Conservation (phyloP, 2,329 filamentous ascomycete genomes). For the Alternaria rosae region DNA sequence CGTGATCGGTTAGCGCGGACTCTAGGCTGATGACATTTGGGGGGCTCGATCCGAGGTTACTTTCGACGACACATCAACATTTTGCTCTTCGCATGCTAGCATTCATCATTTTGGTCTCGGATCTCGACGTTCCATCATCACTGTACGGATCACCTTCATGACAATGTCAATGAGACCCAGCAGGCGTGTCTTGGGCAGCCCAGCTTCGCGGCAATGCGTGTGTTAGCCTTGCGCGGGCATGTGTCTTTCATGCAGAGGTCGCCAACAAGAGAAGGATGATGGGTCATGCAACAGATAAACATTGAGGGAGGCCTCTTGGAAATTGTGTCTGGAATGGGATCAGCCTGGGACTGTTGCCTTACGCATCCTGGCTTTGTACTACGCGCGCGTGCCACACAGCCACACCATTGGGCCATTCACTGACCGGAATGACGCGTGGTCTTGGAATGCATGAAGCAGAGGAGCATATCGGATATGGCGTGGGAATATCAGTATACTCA, state of each 20-base stretch:
- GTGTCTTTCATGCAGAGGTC: neutral
- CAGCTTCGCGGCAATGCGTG: neutral
- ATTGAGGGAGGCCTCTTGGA: neutral
- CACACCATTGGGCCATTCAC: neutral
- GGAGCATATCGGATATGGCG: neutral
- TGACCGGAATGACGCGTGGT: neutral
- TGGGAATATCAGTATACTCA: neutral
- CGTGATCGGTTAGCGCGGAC: too few species aligned
- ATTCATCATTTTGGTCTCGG: neutral
- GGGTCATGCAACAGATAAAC: neutral
- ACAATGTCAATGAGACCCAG: neutral
- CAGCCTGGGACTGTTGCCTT: slow-evolving; percentile 3
- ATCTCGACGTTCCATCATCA: neutral
- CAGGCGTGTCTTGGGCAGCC: neutral
- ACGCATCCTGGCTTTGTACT: neutral
- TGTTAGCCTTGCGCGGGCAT: neutral
- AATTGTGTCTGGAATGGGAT: neutral
- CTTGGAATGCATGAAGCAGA: slow-evolving; percentile 4
- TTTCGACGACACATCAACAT: neutral
- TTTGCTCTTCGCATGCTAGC: neutral
- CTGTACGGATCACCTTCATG: neutral
- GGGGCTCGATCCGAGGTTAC: too few species aligned
- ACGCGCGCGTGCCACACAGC: slow-evolving; percentile 3
- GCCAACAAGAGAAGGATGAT: neutral
- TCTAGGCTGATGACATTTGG: too few species aligned